Evolutionary conservation across 78 protist genomes (phyloP).

Genomic region (Polysphondylium violaceum): DNA sequence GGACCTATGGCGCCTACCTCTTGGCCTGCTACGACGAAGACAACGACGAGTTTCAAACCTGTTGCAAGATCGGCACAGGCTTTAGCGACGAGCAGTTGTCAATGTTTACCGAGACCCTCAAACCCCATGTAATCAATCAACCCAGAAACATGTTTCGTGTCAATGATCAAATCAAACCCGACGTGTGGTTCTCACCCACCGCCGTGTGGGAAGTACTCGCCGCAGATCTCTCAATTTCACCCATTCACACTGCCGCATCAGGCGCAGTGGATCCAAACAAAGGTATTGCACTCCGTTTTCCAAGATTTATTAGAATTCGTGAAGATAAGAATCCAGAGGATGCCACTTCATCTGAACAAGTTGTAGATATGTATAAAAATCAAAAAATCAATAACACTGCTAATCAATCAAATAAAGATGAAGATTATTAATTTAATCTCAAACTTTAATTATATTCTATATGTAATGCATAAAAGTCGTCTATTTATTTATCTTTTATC

Average conservation of each 20-base stretch:
- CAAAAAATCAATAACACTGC: slow-evolving; percentile 43
- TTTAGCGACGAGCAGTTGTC: slow-evolving; percentile 90
- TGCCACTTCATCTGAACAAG: slow-evolving; percentile 95
- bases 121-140: slow-evolving; percentile 26
- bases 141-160: slow-evolving; percentile 68
- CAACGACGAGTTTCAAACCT: slow-evolving; percentile 92
- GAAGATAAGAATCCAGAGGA: slow-evolving; percentile 97
- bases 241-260: slow-evolving; percentile 93
- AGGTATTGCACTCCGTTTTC: slow-evolving; percentile 99
- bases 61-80: slow-evolving; percentile 97
- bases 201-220: slow-evolving; percentile 98
- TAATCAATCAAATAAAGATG: background rate
- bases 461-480: too few relatives aligned
- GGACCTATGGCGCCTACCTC: slow-evolving; percentile 95
- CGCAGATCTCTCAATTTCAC: slow-evolving; percentile 96
- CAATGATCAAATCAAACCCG: slow-evolving; percentile 79
- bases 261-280: slow-evolving; percentile 89
- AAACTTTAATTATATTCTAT: too few relatives aligned
- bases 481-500: too few relatives aligned
- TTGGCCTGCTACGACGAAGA: slow-evolving; percentile 96
- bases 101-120: slow-evolving; percentile 29
- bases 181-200: slow-evolving; percentile 94
- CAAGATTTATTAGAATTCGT: slow-evolving; percentile 96
- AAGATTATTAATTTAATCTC: slow-evolving; percentile 46
- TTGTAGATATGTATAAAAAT: slow-evolving; percentile 74